Base-by-base conservation (phyloP, 345 rosid genomes). In the Syzygium aromaticum region DNA sequence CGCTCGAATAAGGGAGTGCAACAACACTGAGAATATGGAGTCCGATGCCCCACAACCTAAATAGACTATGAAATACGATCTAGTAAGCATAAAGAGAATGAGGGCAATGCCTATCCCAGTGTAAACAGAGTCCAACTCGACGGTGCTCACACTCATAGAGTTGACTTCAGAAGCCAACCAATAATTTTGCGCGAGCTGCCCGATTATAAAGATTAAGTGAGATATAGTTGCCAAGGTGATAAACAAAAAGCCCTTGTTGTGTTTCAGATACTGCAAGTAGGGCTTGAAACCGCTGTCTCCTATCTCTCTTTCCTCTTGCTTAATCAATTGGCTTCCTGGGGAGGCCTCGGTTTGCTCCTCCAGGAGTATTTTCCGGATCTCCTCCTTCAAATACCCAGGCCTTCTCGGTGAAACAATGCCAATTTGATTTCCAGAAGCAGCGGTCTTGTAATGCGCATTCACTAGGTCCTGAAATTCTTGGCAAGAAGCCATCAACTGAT, bases 281-380 rank as follows among this genome's bases (percentile, higher is more conserved):
- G 95, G 92, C 89, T 90, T 93, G 77, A 91, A 89, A 80, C 95
- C 95, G 27, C 91, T 84, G 87, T 90, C 89, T 78, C 96, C 94
- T 21, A 56, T 84, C 89, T 93, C 95, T 63, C 89, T 89, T 88
- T 92, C 95, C 88, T 93, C 95, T 77, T 89, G 86, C 87, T 91
- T 89, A 27, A 93, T 91, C 88, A 94, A 52, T 28, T 94, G 95
- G 28, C 91, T 93, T 22, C 86, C 88, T 1, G 11, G 21, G 27
- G 91, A 52, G 78, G 84, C 84, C 46, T 16, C 49, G 6, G 59
- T 7, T n/a, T 84, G 52, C 86, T 91, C 89, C 30, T 16, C 77
- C 7, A 33, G 83, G 17, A 33, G 16, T 28, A 84, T 52, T 49
- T 78, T 89, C 90, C 89, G 85, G 67, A 88, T 92, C 63, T 90